Percentiles rank a stretch among this genome's conserved stretches.
These are phyloP conservation scores for Colletotrichum orbiculare DNA, from an alignment of 2,329 filamentous ascomycete genomes.

Conservation along the genomic window DNA sequence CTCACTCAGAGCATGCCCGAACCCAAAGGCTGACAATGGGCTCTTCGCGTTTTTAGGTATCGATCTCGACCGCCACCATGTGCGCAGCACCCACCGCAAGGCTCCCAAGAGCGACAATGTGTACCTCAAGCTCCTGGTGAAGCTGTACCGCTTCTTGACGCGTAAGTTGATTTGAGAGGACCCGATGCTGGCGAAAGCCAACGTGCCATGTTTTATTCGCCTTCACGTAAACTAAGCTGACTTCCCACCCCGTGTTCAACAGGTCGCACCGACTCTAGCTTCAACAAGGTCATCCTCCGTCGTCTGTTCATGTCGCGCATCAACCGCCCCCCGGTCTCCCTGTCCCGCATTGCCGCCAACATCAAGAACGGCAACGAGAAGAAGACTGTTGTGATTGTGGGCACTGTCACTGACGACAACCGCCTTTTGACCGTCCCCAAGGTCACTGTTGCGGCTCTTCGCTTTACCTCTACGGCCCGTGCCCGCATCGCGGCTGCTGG, in stretches of 20 bases:
- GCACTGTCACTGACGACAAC: slow-evolving; percentile 98
- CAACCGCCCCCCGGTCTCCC: slow-evolving; percentile 94
- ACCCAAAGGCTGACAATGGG: slow-evolving; percentile 70
- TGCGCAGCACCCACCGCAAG: slow-evolving; percentile 83
- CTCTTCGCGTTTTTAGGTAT: slow-evolving; percentile 68
- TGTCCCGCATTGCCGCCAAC: slow-evolving; percentile 87
- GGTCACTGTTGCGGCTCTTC: slow-evolving; percentile 91
- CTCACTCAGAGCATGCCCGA: slow-evolving; percentile 70
- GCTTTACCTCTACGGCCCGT: slow-evolving; percentile 95
- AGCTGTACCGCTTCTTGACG: slow-evolving; percentile 97
- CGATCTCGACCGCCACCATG: slow-evolving; percentile 77
- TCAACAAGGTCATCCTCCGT: slow-evolving; percentile 99
- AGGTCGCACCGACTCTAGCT: slow-evolving; percentile 96
- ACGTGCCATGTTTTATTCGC: no score
- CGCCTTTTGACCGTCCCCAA: slow-evolving; percentile 91
- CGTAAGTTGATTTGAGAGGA: slow-evolving; percentile 71
- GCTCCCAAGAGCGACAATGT: slow-evolving; percentile 98
- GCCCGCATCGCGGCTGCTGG: slow-evolving; percentile 93
- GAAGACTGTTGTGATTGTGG: slow-evolving; percentile 94
- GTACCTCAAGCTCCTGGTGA: slow-evolving; percentile 96
- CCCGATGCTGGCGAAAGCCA: neutral
- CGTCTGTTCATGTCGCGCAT: slow-evolving; percentile 98
- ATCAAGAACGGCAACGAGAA: slow-evolving; percentile 72
- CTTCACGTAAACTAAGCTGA: no score
- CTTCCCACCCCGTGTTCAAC: slow-evolving; percentile 24